Evolutionary conservation across 2,329 filamentous ascomycete species (phyloP).

Genomic region (Westerdykella aurantiaca): DNA sequence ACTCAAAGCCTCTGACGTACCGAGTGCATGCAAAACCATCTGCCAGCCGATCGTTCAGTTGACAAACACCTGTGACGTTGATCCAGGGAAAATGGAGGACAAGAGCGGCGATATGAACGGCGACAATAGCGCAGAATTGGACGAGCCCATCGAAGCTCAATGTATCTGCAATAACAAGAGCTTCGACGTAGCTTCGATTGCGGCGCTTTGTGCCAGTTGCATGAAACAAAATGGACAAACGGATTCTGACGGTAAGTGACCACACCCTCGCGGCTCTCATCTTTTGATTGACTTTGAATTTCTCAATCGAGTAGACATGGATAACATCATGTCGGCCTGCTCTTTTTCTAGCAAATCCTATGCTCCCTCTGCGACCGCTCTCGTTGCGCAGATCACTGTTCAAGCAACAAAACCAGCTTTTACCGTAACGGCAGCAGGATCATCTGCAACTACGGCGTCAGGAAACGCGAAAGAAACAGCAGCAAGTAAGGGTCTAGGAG

Average conservation of each 20-base stretch:
- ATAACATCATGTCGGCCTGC: background rate
- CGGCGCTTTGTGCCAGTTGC: conserved; percentile 3
- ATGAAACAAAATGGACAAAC: conserved; percentile 2
- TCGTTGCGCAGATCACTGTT: background rate
- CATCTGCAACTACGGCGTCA: background rate
- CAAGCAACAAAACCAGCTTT: background rate
- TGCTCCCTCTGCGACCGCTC: background rate
- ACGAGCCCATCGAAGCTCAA: conserved; percentile 4
- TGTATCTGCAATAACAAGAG: conserved; percentile 4
- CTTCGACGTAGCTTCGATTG: conserved; percentile 3
- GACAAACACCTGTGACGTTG: conserved; percentile 3
- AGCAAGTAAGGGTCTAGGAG: too few species aligned
- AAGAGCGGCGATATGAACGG: background rate
- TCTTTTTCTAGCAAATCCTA: background rate
- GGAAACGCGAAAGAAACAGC: conserved; percentile 8
- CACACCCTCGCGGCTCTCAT: background rate
- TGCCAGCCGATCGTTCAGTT: conserved; percentile 3
- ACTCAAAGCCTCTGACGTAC: conserved; percentile 1
- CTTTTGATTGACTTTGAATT: background rate
- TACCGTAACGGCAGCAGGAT: background rate
- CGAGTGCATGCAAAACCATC: conserved; percentile 3
- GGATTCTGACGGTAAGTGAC: conserved; percentile 2
- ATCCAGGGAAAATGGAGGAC: conserved; percentile 1
- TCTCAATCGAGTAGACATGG: background rate
- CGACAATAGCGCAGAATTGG: conserved; percentile 1